phyloP scores from a whole-genome alignment of 208 protist genomes.

The Naegleria lovaniensis region DNA sequence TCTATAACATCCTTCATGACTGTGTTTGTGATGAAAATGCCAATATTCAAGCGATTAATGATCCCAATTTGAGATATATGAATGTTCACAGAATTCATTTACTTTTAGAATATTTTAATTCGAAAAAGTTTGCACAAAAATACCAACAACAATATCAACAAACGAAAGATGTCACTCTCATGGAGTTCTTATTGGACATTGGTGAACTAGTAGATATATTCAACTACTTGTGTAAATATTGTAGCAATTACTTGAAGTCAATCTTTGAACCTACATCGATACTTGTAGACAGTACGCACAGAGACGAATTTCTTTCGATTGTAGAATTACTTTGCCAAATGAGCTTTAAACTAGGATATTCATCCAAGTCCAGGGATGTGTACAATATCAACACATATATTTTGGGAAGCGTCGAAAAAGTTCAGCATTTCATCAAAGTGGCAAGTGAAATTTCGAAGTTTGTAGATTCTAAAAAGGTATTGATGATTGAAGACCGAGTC shows the following conservation, averaged over 20 bases:
- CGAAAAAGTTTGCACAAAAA: background rate
- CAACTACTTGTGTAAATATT: background rate
- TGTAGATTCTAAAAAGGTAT: background rate
- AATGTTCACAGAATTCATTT: background rate
- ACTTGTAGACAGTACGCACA: background rate
- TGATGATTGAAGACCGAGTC: background rate
- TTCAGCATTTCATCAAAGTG: background rate
- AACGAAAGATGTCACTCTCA: background rate
- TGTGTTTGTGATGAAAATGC: background rate
- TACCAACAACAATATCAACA: background rate
- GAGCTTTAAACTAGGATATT: background rate
- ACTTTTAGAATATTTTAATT: background rate
- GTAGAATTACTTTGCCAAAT: background rate
- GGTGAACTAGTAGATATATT: background rate
- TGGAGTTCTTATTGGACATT: background rate
- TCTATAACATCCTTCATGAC: background rate
- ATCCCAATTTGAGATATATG: background rate
- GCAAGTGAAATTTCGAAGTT: background rate
- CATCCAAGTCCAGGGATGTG: background rate
- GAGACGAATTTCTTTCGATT: background rate
- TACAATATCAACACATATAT: background rate
- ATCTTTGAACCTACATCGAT: background rate
- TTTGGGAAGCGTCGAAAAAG: background rate
- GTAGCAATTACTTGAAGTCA: background rate
- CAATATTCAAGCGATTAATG: background rate